Percentiles rank a stretch among this genome's conserved stretches.
Evolutionary conservation across 2,329 filamentous ascomycete species (phyloP).

Genomic region (Exophiala sp.): DNA sequence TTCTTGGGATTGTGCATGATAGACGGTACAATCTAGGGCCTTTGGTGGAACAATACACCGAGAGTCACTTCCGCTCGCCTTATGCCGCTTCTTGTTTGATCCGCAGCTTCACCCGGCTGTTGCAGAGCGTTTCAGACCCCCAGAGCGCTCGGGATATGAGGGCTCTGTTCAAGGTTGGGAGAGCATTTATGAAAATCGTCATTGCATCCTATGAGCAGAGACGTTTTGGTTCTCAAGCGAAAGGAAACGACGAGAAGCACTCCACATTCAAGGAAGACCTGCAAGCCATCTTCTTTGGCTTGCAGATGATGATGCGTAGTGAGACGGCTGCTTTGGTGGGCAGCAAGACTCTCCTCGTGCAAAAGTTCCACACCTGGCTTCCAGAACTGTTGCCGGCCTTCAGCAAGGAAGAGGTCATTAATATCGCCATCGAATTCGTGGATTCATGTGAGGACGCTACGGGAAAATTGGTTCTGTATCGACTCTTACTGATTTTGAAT

Average conservation of each 20-base stretch:
- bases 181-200: conserved; percentile 88
- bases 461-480: conserved; percentile 86
- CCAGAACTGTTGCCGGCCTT: conserved; percentile 77
- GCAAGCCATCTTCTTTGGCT: conserved; percentile 77
- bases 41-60: conserved; percentile 84
- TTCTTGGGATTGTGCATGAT: conserved; percentile 90
- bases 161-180: conserved; percentile 89
- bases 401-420: conserved; percentile 74
- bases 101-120: conserved; percentile 74
- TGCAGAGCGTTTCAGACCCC: conserved; percentile 75
- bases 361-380: conserved; percentile 97
- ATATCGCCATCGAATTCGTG: conserved; percentile 88
- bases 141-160: conserved; percentile 78
- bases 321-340: conserved; percentile 78
- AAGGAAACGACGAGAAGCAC: conserved; percentile 31
- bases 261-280: conserved; percentile 74
- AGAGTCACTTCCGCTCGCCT: conserved; percentile 83
- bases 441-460: conserved; percentile 82
- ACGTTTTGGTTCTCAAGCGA: conserved; percentile 64
- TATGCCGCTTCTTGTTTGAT: conserved; percentile 85
- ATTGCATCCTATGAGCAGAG: conserved; percentile 81
- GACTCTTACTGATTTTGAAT: conserved; percentile 86
- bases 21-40: conserved; percentile 86
- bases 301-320: conserved; percentile 86
- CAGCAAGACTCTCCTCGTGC: conserved; percentile 88